A percentile compares a stretch with the other conserved stretches of the same genome.
Evolutionary conservation across 768 basidiomycete species (phyloP).

Genomic region (Pulveroboletus ravenelii): DNA sequence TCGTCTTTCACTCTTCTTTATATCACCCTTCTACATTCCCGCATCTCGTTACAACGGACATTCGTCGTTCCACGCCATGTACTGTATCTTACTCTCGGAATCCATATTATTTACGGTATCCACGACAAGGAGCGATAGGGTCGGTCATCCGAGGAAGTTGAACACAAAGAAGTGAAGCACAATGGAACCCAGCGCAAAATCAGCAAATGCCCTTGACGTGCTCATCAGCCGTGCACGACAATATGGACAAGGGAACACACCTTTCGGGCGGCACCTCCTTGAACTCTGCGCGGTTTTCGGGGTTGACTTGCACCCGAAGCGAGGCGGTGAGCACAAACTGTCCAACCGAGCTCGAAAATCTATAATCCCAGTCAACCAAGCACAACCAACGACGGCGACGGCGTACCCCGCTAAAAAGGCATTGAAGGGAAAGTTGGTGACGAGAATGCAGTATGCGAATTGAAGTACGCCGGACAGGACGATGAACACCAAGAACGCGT

Average conservation of each 20-base stretch:
- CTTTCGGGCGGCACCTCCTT: constrained; percentile 91
- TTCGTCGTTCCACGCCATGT: constrained; percentile 5
- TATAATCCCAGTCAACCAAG: constrained; percentile 30
- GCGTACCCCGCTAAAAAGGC: constrained; percentile 93
- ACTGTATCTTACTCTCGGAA: constrained; percentile 6
- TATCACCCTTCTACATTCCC: not conserved
- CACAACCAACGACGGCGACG: not conserved
- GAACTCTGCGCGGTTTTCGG: constrained; percentile 75
- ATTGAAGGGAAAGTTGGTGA: constrained; percentile 95
- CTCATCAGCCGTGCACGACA: not conserved
- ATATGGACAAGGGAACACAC: constrained; percentile 39
- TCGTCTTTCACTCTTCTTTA: not conserved
- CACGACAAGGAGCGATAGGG: not conserved
- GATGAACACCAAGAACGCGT: constrained; percentile 87
- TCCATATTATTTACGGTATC: not conserved
- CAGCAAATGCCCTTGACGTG: constrained; percentile 81
- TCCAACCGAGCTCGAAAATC: constrained; percentile 89
- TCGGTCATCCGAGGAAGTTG: constrained; percentile 85
- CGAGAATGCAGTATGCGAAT: constrained; percentile 85
- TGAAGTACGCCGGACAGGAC: constrained; percentile 87
- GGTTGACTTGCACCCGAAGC: constrained; percentile 88
- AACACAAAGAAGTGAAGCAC: constrained; percentile 97
- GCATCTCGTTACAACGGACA: not conserved
- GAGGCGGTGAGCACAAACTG: constrained; percentile 96
- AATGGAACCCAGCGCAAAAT: constrained; percentile 92